Base-by-base conservation (phyloP, 2,329 filamentous ascomycete genomes). In the Ambrosiella beaveri region DNA sequence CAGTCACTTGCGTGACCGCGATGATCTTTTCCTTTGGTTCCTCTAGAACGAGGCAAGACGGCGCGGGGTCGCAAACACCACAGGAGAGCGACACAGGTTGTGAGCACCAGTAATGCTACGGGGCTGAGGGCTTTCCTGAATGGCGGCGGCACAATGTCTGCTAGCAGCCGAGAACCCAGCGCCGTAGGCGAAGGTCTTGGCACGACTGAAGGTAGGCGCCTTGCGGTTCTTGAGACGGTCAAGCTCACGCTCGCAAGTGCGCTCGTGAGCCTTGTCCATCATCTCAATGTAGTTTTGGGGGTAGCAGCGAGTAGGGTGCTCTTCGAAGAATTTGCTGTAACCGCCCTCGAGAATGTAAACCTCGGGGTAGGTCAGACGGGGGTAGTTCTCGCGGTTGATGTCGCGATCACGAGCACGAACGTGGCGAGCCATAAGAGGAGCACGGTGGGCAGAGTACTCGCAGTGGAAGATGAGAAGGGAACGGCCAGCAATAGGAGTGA, bases 271-370 rank as follows among this genome's bases (percentile, higher is more conserved):
- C 68, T 91, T 86, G 63, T 86, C 88, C 63, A 84, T 86, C 93
- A 98, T 98, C 71, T 93, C 89, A 60, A 98, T 88, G 67, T 98
- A 98, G 67, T 91, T 89, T 66, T 95, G 90, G 19, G 93, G 93
- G 65, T 84, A 93, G 75, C 93, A 98, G 61, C 90, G 82, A 52
- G 78, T 73, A 56, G 83, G 82, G 69, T 95, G 82, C 63, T 87
- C 76, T 27, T 79, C 74, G 69, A 91, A 98, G 75, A 98, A 98
- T 36, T 82, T 82, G 69, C 89, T 95, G 74, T 98, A 98, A 49
- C 93, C 93, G 61, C 93, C 93, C 63, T 97, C 89, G 45, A 98
- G 76, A 65, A 98, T 95, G 70, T 98, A 98, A 63, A 97, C 83
- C 69, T 98, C 93, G 1, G 93, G 93, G 66, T 95, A 98, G n/a